Evolutionary conservation across 495 filamentous ascomycete species (phyloP), one percentile per base, ranked within the genome.

Genomic region (Xylaria curta): DNA sequence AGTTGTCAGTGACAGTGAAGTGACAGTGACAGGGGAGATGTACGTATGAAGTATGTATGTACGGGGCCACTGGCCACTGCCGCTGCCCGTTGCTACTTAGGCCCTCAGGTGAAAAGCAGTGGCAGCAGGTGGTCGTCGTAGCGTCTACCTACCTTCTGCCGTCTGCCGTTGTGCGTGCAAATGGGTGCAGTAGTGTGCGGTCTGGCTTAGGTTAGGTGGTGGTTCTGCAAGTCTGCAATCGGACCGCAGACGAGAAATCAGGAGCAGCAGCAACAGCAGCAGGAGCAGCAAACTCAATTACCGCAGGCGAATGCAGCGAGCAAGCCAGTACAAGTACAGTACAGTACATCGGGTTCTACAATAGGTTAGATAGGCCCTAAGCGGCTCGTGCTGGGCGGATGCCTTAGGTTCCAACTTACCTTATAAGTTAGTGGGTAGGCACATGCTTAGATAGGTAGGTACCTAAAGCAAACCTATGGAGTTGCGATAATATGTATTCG

Each of bases 351-450:
- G 9, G 58, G 59, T 61, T 62, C 58, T 61, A 36, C 38, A 62
- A 62, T 12, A 40, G 60, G 60, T 62, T 62, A 62, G 60, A 42
- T 62, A 62, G 60, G 60, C 60, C 60, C 60, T 62, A 62, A 62
- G 13, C 19, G 28, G 28, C 58, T 36, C 5, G 33, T n/a, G 56
- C 26, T 60, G 26, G 26, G 12, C 5, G 15, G 28, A 13, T 31
- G 54, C 54, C 26, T 58, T 31, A 19, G 54, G 54, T 31, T 15
- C 54, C 54, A 8, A 58, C 28, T 24, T 28, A 38, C 31, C 58
- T 38, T 21, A 42, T 42, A 31, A 31, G 28, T 31, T 31, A 31
- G 28, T 31, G 1, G 3, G 28, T 31, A 42, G 38, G 38, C 13
- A 61, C n/a, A n/a, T n/a, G n/a, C n/a, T n/a, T 42, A 36, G 33